These are phyloP conservation scores for Arabis hirsuta DNA, from an alignment of 345 rosid genomes.

Conservation along the genomic window DNA sequence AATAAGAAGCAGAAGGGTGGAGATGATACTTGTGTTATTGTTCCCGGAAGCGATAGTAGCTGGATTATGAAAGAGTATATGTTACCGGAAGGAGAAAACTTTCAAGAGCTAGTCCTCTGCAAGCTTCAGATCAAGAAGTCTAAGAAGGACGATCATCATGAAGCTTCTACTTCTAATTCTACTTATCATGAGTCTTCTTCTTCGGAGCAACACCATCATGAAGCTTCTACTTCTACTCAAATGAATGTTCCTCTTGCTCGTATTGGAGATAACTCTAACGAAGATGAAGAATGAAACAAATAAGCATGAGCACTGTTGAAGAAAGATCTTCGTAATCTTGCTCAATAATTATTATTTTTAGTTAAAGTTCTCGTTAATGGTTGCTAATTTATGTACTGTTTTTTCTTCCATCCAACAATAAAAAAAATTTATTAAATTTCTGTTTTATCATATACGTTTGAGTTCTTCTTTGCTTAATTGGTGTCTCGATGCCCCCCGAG, in stretches of 20 bases:
- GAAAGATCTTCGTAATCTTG: too few relatives aligned
- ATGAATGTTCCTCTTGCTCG: background rate
- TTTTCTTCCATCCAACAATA: too few relatives aligned
- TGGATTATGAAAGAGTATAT: constrained; percentile 27
- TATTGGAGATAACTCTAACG: background rate
- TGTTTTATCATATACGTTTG: too few relatives aligned
- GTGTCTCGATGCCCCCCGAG: too few relatives aligned
- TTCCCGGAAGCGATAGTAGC: background rate
- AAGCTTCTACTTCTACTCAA: background rate
- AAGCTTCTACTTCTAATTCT: background rate
- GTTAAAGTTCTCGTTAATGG: too few relatives aligned
- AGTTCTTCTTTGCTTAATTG: too few relatives aligned
- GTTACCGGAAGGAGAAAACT: background rate
- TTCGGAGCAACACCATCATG: background rate
- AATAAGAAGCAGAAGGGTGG: background rate
- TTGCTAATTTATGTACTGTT: too few relatives aligned
- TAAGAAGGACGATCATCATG: background rate
- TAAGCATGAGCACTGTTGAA: background rate
- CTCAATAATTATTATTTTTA: too few relatives aligned
- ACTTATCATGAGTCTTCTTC: background rate
- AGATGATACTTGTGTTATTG: background rate
- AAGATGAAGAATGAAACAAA: background rate
- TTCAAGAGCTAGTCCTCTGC: constrained; percentile 6
- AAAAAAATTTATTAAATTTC: too few relatives aligned
- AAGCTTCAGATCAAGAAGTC: background rate